Evolutionary conservation across 2,329 filamentous ascomycete species (phyloP), one percentile per base, ranked within the genome.

Genomic region (Claviceps purpurea): DNA sequence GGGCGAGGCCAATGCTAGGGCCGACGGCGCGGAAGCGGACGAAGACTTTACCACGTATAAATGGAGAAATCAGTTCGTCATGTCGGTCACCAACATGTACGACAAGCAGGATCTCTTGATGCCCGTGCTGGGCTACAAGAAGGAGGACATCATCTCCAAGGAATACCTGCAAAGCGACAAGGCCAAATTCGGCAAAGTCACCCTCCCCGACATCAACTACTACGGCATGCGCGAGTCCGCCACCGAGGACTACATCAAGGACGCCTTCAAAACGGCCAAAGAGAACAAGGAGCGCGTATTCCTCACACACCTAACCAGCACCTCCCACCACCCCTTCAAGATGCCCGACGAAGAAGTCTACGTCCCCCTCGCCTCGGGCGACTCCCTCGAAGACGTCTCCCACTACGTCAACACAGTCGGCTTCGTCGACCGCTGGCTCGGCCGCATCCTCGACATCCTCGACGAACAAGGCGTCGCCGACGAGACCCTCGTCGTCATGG

Each of bases 291-390:
- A 66, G 42, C 59, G 65, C 10, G 56, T 68, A 0, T 68, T 68
- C 37, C 51, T 68, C 1, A 63, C 64, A 1, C 66, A 68, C 52
- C 51, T 68, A 3, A 68, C 66, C 3, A 67, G 65, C 53, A 68
- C 65, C 4, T 63, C 61, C 2, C 65, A 68, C 50, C 65, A 68
- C 44, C 62, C 64, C 7, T 68, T 66, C 41, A 56, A 56, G 5
- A 56, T 68, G 49, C 65, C 65, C 8, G 58, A 57, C 4, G 59
- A 57, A 0, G 65, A 65, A 26, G 45, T 52, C 2, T 64, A 63
- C 6, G 56, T 64, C 0, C 62, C 58, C 1, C 50, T 67, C 38
- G 60, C 62, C 1, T 43, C 50, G 1, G 54, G 52, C 1, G 59
- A 59, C n/a, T 58, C 61, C 1, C 53, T 62, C 0, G 57, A 62